Evolutionary conservation across 495 filamentous ascomycete species (phyloP), one percentile per base, ranked within the genome.

Genomic region (Delitschia confertaspora): DNA sequence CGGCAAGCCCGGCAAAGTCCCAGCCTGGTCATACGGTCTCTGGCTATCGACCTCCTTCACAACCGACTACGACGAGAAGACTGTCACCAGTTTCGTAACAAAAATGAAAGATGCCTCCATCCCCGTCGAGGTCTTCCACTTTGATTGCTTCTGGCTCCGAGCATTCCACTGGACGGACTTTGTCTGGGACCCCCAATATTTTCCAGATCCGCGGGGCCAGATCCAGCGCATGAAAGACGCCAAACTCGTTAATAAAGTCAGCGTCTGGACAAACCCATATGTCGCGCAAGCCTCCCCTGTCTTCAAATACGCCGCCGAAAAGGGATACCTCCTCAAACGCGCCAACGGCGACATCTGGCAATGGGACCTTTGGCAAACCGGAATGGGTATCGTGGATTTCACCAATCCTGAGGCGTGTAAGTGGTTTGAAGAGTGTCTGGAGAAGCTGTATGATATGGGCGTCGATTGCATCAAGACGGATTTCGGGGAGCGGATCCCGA

Each of bases 141-240:
- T 77, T 36, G 78, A 82, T 49, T 78, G 74, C 55, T 82, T 81
- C 67, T 82, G 78, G 76, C 73, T 65, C 60, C 69, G 71, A 30
- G 70, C 68, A 3, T 83, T 82, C 53, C 76, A 79, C 40, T 85
- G 80, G 81, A 80, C 76, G 47, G 80, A 85, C 56, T 83, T 85
- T 37, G 71, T 75, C 14, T 85, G 83, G 56, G 78, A 80, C 49
- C 49, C 67, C 1, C 72, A 78, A 21, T 76, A 75, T 65, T 85
- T 85, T 55, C 80, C 79, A 0, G 76, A 84, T 49, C 76, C 80
- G 2, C 64, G 64, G n/a, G 73, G 65, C 1, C 75, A 78, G 51
- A 73, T 84, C 46, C 53, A 65, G n/a, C 66, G 77, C 1, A 59
- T 84, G n/a, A 81, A 80, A 47, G 72, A 74, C 1, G 66, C 73